Percentiles rank a stretch among this genome's conserved stretches.
Conservation (phyloP, 129 eudicot genomes). For the Chrysanthemum makinoi region DNA sequence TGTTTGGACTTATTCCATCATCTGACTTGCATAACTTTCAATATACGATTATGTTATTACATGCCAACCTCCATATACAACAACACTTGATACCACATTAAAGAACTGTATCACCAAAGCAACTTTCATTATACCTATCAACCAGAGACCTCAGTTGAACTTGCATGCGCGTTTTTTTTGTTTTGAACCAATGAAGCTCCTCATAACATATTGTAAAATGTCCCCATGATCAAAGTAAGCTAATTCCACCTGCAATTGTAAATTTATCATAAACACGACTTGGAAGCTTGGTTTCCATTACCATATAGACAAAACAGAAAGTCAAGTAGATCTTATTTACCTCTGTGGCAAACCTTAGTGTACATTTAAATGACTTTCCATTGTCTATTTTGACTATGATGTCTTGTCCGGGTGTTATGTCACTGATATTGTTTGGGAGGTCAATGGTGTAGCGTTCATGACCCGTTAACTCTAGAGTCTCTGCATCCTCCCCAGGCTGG, state of each 20-base stretch:
- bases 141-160: neutral
- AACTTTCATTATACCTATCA: neutral
- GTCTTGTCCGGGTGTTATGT: slow-evolving; percentile 29
- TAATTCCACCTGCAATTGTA: slow-evolving; percentile 22
- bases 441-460: slow-evolving; percentile 29
- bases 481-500: slow-evolving; percentile 25
- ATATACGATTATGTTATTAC: no score
- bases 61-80: no score
- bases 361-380: slow-evolving; percentile 28
- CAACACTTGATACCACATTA: no score
- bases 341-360: slow-evolving; percentile 28
- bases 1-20: no score
- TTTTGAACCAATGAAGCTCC: slow-evolving; percentile 24
- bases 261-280: no score
- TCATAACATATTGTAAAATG: slow-evolving; percentile 33
- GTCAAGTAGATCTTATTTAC: slow-evolving; percentile 3
- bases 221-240: slow-evolving; percentile 38
- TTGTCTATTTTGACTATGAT: slow-evolving; percentile 24
- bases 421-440: slow-evolving; percentile 23
- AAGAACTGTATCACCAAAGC: no score
- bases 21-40: no score
- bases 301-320: no score
- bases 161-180: neutral
- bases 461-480: slow-evolving; percentile 30
- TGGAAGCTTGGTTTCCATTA: no score